phyloP scores from a whole-genome alignment of 23 red algal species.

The Gracilaria caudata region DNA sequence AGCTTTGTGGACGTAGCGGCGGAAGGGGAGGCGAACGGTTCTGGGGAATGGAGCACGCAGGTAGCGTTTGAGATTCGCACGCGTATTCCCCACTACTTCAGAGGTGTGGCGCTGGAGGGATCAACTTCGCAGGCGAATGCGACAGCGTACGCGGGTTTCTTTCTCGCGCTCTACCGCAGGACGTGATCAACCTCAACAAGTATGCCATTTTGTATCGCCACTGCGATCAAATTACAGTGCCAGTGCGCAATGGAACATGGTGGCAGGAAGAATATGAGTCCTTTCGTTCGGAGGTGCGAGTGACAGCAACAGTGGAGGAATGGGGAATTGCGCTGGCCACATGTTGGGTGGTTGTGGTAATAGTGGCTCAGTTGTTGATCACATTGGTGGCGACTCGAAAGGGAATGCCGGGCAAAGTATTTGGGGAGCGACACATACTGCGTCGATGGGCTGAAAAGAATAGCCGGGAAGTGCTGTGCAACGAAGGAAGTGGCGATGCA shows the following conservation, averaged over 20 bases:
- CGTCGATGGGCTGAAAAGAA: not conserved
- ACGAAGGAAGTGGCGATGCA: not conserved
- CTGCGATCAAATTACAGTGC: not conserved
- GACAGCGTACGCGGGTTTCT: not conserved
- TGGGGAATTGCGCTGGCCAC: not conserved
- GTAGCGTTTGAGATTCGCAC: not conserved
- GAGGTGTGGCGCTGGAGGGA: not conserved
- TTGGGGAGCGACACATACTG: not conserved
- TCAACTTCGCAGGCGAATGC: not conserved
- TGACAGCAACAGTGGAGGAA: not conserved
- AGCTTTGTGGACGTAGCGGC: not conserved
- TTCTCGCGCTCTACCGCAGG: not conserved
- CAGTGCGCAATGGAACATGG: not conserved
- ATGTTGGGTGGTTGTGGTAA: not conserved
- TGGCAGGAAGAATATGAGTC: not conserved
- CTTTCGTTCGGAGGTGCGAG: not conserved
- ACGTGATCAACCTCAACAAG: constrained; percentile 3
- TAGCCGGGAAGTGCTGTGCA: not conserved
- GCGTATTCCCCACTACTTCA: not conserved
- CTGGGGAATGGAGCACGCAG: not conserved
- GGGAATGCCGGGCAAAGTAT: not conserved
- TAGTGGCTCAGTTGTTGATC: not conserved
- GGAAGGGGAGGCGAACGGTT: not conserved
- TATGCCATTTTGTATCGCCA: not conserved
- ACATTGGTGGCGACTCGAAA: not conserved